Evolutionary conservation across 768 basidiomycete genomes (phyloP).

Genomic region (Cantharellus cinnabarinus): DNA sequence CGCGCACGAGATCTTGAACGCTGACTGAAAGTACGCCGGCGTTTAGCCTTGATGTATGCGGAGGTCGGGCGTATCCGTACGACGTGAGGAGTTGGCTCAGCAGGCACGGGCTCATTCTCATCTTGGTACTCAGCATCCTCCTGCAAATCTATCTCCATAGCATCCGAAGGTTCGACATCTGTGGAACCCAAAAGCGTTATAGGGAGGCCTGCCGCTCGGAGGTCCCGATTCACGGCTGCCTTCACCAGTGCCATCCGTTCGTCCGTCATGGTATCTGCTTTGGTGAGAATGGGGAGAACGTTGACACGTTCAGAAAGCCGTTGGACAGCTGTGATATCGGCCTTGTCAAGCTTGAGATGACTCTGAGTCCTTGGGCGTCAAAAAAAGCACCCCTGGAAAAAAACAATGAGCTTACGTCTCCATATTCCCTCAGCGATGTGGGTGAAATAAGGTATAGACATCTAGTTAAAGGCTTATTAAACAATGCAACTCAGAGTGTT

Average conservation of each 20-base stretch:
- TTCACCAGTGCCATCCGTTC: slow-evolving; percentile 51
- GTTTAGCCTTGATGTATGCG: slow-evolving; percentile 30
- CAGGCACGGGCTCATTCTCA: slow-evolving; percentile 31
- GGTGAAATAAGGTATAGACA: slow-evolving; percentile 80
- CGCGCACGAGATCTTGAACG: slow-evolving; percentile 40
- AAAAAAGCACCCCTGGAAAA: neutral
- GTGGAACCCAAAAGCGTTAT: slow-evolving; percentile 63
- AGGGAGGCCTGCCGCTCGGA: slow-evolving; percentile 44
- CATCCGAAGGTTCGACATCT: neutral
- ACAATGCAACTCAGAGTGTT: slow-evolving; percentile 8
- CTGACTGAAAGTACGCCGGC: slow-evolving; percentile 24
- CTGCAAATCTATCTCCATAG: slow-evolving; percentile 9
- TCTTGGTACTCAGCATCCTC: slow-evolving; percentile 22
- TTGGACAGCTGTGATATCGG: slow-evolving; percentile 55
- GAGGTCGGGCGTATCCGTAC: slow-evolving; percentile 38
- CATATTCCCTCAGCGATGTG: slow-evolving; percentile 32
- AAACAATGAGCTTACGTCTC: slow-evolving; percentile 29
- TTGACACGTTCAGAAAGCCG: slow-evolving; percentile 57
- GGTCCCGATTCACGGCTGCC: slow-evolving; percentile 45
- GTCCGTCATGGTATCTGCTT: slow-evolving; percentile 67
- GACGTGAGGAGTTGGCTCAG: slow-evolving; percentile 21
- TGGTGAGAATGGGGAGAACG: slow-evolving; percentile 63
- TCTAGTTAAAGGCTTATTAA: slow-evolving; percentile 18
- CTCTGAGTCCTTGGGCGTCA: neutral
- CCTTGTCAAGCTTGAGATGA: neutral